Conservation (phyloP, 371 early-diverging fungal genomes). For the Circinella umbellata region DNA sequence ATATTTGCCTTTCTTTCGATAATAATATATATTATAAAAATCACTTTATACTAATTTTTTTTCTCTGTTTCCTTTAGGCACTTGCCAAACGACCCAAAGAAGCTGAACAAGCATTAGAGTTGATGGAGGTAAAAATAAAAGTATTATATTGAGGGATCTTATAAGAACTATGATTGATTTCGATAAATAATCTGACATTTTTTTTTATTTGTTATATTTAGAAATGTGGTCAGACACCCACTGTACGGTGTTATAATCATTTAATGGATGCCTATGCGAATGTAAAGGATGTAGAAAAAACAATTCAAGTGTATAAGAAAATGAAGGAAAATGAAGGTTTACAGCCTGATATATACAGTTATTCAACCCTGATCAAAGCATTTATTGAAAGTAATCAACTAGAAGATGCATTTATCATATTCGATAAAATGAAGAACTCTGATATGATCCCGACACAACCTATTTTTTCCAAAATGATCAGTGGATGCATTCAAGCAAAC, state of each 20-base stretch:
- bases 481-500: conserved; percentile 76
- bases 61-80: conserved; percentile 31
- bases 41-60: too few relatives aligned
- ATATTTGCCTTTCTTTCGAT: neutral
- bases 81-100: conserved; percentile 66
- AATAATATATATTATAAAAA: too few relatives aligned
- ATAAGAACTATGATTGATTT: too few relatives aligned
- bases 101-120: conserved; percentile 73
- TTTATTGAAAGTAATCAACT: conserved; percentile 61
- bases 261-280: conserved; percentile 85
- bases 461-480: conserved; percentile 81
- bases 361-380: conserved; percentile 75
- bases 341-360: conserved; percentile 68
- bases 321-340: conserved; percentile 46
- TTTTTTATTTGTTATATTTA: conserved; percentile 8
- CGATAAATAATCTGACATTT: neutral
- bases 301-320: conserved; percentile 59
- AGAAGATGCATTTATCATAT: conserved; percentile 76
- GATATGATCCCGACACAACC: conserved; percentile 56
- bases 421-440: conserved; percentile 70
- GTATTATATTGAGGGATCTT: too few relatives aligned
- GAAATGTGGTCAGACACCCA: conserved; percentile 66
- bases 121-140: conserved; percentile 55
- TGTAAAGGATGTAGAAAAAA: conserved; percentile 63
- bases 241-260: conserved; percentile 69